Conservation (phyloP, 768 basidiomycete genomes). For the Calvatia gigantea region DNA sequence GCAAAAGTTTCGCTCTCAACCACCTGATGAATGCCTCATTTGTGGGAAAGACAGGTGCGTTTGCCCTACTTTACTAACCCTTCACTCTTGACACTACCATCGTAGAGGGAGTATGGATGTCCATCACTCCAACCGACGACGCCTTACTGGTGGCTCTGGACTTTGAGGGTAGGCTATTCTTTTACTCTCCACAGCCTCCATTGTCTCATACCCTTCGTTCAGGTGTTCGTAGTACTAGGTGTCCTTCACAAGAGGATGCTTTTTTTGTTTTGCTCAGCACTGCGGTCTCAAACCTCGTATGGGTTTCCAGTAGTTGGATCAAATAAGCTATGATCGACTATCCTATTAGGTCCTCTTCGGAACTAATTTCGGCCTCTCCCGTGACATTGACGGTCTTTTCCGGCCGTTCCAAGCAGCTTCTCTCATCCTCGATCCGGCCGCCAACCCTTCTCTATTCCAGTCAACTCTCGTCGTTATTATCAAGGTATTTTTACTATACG, state of each 20-base stretch:
- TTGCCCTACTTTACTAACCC: not conserved
- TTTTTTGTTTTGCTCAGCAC: conserved; percentile 63
- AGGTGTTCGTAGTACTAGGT: conserved; percentile 63
- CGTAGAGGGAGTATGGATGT: conserved; percentile 63
- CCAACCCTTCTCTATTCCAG: conserved; percentile 56
- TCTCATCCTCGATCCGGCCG: conserved; percentile 51
- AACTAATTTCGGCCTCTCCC: conserved; percentile 60
- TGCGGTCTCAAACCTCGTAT: conserved; percentile 59
- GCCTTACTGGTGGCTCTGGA: conserved; percentile 55
- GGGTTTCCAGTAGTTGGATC: not conserved
- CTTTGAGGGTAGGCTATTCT: conserved; percentile 48
- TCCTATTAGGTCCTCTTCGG: conserved; percentile 52
- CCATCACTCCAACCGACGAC: conserved; percentile 56
- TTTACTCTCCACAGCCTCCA: not conserved
- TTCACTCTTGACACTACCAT: not conserved
- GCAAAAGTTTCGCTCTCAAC: conserved; percentile 56
- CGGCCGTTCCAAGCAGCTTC: conserved; percentile 61
- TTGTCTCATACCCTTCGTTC: not conserved
- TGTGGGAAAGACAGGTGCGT: conserved; percentile 54
- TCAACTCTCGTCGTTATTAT: conserved; percentile 61
- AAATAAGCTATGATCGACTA: not conserved
- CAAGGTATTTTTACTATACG: conserved; percentile 35
- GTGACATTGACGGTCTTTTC: conserved; percentile 58
- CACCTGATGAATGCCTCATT: conserved; percentile 64
- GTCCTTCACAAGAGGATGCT: conserved; percentile 61